Evolutionary conservation across 1,284 basidiomycete genomes (phyloP).

Genomic region (Irpex lacteus): DNA sequence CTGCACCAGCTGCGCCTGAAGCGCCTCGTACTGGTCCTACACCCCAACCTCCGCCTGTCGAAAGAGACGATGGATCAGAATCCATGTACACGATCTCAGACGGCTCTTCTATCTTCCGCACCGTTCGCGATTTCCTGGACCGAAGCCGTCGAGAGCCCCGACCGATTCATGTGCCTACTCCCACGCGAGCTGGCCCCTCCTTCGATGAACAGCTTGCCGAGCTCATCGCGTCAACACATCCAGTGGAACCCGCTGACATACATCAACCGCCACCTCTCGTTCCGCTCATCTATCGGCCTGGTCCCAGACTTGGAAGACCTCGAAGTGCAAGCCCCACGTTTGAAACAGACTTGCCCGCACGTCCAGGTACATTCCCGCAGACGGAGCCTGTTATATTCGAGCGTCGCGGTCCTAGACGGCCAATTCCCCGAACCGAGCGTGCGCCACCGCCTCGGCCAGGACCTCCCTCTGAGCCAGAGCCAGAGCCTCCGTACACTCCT

Average conservation of each 20-base stretch:
- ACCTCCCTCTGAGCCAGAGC: slow-evolving; percentile 3
- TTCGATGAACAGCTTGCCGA: slow-evolving; percentile 59
- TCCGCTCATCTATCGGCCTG: slow-evolving; percentile 53
- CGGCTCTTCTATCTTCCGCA: slow-evolving; percentile 9
- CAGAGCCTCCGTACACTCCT: not conserved
- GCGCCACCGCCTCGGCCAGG: slow-evolving; percentile 1
- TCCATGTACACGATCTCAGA: slow-evolving; percentile 6
- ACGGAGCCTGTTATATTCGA: slow-evolving; percentile 16
- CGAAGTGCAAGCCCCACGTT: slow-evolving; percentile 43
- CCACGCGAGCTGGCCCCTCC: slow-evolving; percentile 42
- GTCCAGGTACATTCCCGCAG: slow-evolving; percentile 28
- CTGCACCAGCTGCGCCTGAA: slow-evolving; percentile 2
- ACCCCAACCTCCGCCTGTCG: not conserved
- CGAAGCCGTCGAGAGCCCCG: slow-evolving; percentile 15
- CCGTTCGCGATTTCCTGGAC: slow-evolving; percentile 11
- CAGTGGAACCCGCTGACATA: slow-evolving; percentile 36
- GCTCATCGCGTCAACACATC: slow-evolving; percentile 45
- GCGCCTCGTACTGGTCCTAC: slow-evolving; percentile 4
- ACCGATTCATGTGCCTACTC: slow-evolving; percentile 39
- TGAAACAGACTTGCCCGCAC: slow-evolving; percentile 25
- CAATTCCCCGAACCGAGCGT: slow-evolving; percentile 5
- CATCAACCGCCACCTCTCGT: slow-evolving; percentile 52
- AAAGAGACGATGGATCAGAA: slow-evolving; percentile 10
- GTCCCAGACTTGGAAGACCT: slow-evolving; percentile 37
- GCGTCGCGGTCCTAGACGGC: slow-evolving; percentile 3